These are phyloP conservation scores for Chalaropsis ovoidea DNA, from an alignment of 2,329 filamentous ascomycete species.

Conservation along the genomic window DNA sequence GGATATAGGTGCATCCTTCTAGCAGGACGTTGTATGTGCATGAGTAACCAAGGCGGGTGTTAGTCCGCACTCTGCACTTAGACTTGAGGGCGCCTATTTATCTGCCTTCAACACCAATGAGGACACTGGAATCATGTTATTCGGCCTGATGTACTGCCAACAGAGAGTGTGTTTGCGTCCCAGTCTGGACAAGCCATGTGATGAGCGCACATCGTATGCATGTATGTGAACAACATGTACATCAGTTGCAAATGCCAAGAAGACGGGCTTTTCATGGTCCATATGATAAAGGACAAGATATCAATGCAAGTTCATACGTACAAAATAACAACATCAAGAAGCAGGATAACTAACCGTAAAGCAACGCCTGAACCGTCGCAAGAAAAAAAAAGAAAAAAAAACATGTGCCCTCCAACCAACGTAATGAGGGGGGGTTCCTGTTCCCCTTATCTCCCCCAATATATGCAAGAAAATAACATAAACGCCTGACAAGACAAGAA, in stretches of 20 bases:
- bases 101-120: neutral
- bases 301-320: neutral
- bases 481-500: neutral
- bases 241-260: slow-evolving; percentile 11
- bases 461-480: slow-evolving; percentile 11
- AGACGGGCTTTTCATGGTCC: neutral
- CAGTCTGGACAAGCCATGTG: neutral
- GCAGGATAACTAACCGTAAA: slow-evolving; percentile 5
- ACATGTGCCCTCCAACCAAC: neutral
- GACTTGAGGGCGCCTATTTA: slow-evolving; percentile 4
- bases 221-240: neutral
- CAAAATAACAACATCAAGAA: slow-evolving; percentile 14
- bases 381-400: neutral
- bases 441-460: neutral
- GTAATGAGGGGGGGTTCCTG: neutral
- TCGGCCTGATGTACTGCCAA: neutral
- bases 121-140: neutral
- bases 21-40: neutral
- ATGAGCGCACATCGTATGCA: too few species aligned
- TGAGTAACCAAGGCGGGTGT: neutral
- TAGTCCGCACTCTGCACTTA: neutral
- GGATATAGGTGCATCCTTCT: neutral
- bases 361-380: neutral
- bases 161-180: neutral
- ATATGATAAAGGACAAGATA: slow-evolving; percentile 4